Conservation (phyloP, 1,284 basidiomycete species). For the Ceraceosorus guamensis region DNA sequence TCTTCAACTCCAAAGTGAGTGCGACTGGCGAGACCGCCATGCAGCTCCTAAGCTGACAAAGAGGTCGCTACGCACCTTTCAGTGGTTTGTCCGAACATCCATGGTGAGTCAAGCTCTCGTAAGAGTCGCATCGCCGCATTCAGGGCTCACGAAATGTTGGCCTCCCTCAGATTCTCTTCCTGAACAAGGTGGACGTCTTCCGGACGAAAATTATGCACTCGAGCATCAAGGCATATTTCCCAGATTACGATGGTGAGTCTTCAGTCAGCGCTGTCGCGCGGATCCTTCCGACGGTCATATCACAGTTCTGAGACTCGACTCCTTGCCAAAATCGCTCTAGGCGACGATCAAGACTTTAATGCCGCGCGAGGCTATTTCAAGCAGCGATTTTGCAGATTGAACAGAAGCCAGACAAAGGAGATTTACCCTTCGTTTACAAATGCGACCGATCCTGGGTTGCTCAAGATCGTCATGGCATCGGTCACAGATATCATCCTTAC, state of each 20-base stretch:
- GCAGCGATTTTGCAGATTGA: slow-evolving; percentile 70
- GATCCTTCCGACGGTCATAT: too few relatives aligned
- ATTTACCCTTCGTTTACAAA: slow-evolving; percentile 82
- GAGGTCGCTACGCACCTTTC: too few relatives aligned
- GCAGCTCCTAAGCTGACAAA: too few relatives aligned
- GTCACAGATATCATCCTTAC: slow-evolving; percentile 40
- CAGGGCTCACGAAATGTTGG: neutral
- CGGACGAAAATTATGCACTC: slow-evolving; percentile 71
- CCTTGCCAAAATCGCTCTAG: slow-evolving; percentile 1
- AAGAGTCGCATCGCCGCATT: neutral
- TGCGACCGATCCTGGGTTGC: slow-evolving; percentile 83
- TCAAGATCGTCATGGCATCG: slow-evolving; percentile 76
- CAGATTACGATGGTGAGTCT: slow-evolving; percentile 38
- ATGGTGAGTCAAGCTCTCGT: slow-evolving; percentile 58
- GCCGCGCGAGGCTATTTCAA: slow-evolving; percentile 85
- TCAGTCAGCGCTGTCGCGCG: too few relatives aligned
- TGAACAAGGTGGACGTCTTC: slow-evolving; percentile 63
- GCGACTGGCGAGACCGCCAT: neutral
- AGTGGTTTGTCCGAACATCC: slow-evolving; percentile 81
- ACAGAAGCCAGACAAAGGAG: slow-evolving; percentile 77
- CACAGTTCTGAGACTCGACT: neutral
- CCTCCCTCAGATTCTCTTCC: slow-evolving; percentile 62
- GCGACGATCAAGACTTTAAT: slow-evolving; percentile 56
- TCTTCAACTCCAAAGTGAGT: slow-evolving; percentile 73
- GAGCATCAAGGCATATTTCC: slow-evolving; percentile 69